Base-by-base conservation (phyloP, 164 flowering plant genomes). In the Stephania yunnanensis region DNA sequence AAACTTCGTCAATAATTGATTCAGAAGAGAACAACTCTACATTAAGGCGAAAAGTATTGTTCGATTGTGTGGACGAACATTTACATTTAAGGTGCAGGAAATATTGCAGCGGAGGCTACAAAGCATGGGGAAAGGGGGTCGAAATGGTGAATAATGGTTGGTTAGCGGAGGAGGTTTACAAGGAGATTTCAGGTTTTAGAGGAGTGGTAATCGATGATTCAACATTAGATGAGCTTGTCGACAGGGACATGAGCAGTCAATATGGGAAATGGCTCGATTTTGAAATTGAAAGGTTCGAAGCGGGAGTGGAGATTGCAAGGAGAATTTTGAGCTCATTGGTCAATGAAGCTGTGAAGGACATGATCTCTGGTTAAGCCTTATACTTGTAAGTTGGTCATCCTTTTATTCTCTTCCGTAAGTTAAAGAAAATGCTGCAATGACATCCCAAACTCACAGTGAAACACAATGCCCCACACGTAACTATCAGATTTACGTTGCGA, bases 191-290 rank as follows among this genome's bases (percentile, higher is more conserved):
- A 13, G 84, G 82, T 46, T 92, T 89, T 91, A 83, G 84, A 83
- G 80, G 82, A 53, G 22, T 36, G 42, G 42, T 61, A 61, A 83
- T 88, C 91, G 87, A 83, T 61, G 86, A 94, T 42, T 86, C 83
- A 70, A 89, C 89, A 92, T 92, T 94, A 69, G 99, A 96, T 81
- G 97, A 92, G 76, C 90, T 96, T 65, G 91, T 96, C 2, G 93
- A 94, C 74, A 89, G 85, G 84, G 99, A 96, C 78, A 92, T 96
- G 99, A 92, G 97, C 81, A 82, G 81, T 74, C 81, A 77, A 7
- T 66, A 81, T 79, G 97, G 97, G 13, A 91, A 73, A 82, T 94
- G 98, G 98, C 82, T 84, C 63, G 89, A 91, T 46, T 92, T 87
- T 77, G 93, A 89, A 72, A 76, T 72, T 30, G 98, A 94, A 79